Evolutionary conservation across 1,139 yeast genomes (phyloP).

Genomic region (Candida sp.): DNA sequence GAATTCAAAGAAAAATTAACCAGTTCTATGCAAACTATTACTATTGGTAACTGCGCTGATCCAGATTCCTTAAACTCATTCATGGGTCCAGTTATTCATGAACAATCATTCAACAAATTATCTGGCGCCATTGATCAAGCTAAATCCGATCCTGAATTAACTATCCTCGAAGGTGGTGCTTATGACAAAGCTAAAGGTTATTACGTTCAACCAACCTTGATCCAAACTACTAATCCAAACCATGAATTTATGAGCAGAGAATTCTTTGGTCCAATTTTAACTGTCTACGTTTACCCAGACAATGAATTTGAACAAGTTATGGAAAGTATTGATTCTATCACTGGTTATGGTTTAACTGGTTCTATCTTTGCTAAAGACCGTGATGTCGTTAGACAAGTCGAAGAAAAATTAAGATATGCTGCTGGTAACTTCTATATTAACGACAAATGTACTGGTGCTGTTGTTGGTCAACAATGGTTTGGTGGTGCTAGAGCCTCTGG

Average conservation of each 20-base stretch:
- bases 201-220: slow-evolving; percentile 84
- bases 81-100: slow-evolving; percentile 95
- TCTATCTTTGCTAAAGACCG: slow-evolving; percentile 87
- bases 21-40: slow-evolving; percentile 42
- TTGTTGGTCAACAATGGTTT: slow-evolving; percentile 97
- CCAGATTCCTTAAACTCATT: slow-evolving; percentile 66
- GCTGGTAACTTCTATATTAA: slow-evolving; percentile 99
- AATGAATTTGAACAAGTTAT: slow-evolving; percentile 56
- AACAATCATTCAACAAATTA: slow-evolving; percentile 78
- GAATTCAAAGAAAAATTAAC: slow-evolving; percentile 62
- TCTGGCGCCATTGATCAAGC: slow-evolving; percentile 67
- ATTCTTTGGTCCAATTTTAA: slow-evolving; percentile 90
- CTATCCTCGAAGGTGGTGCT: slow-evolving; percentile 75
- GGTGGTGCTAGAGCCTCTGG: slow-evolving; percentile 98
- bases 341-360: slow-evolving; percentile 88
- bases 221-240: slow-evolving; percentile 67
- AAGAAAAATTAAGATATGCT: slow-evolving; percentile 74
- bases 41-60: slow-evolving; percentile 68
- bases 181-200: slow-evolving; percentile 71
- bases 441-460: slow-evolving; percentile 97
- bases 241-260: slow-evolving; percentile 75
- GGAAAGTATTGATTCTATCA: slow-evolving; percentile 61
- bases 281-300: slow-evolving; percentile 81
- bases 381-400: slow-evolving; percentile 64
- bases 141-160: slow-evolving; percentile 70